phyloP scores from a whole-genome alignment of 1,139 yeast species.

The Geotrichum candidum region DNA sequence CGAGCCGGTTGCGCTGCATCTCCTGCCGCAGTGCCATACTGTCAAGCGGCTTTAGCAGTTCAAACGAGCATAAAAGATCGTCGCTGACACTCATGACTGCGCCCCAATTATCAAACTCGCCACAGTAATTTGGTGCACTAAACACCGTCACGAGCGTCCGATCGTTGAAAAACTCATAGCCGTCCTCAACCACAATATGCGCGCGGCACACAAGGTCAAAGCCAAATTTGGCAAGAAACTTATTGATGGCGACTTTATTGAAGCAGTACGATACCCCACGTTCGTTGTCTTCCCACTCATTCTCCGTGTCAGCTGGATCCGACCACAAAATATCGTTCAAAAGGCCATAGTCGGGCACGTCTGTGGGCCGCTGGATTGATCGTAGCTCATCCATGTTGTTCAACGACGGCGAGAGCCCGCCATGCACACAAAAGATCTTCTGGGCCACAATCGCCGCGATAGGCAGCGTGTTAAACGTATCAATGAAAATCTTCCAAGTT shows the following conservation, averaged over 20 bases:
- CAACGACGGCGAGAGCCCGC: constrained; percentile 89
- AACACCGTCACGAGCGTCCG: constrained; percentile 90
- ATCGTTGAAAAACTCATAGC: constrained; percentile 94
- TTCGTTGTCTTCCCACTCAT: constrained; percentile 98
- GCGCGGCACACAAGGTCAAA: constrained; percentile 95
- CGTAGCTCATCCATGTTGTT: constrained; percentile 89
- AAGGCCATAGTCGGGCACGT: constrained; percentile 93
- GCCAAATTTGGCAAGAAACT: constrained; percentile 78
- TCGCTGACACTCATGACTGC: constrained; percentile 97
- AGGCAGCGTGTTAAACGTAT: constrained; percentile 90
- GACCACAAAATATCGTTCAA: constrained; percentile 92
- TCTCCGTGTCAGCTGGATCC: constrained; percentile 89
- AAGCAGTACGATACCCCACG: constrained; percentile 94
- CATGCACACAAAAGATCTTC: constrained; percentile 95
- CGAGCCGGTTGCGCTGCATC: constrained; percentile 34
- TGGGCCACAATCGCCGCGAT: constrained; percentile 95
- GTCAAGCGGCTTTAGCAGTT: constrained; percentile 87
- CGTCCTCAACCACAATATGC: constrained; percentile 98
- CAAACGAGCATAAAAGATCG: constrained; percentile 85
- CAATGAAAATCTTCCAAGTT: constrained; percentile 90
- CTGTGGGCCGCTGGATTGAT: constrained; percentile 89
- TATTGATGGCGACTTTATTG: constrained; percentile 86
- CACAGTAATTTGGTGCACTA: constrained; percentile 96
- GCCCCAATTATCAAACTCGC: constrained; percentile 98
- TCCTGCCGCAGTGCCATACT: constrained; percentile 89